Conservation (phyloP, 73 alveolate genomes). For the Diophrys appendiculata region DNA sequence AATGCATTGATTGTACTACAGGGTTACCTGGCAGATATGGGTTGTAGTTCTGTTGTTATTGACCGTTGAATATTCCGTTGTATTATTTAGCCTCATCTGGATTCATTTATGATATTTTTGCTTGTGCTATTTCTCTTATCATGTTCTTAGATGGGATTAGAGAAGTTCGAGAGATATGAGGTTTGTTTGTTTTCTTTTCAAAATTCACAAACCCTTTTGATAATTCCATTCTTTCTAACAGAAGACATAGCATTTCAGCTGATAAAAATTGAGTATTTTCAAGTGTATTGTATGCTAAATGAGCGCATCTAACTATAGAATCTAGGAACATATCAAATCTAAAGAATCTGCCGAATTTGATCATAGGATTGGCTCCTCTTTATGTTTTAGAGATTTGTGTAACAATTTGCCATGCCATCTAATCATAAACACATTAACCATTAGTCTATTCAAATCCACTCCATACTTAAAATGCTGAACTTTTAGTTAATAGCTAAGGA, state of each 20-base stretch:
- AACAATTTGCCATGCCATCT: background rate
- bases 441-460: background rate
- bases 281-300: constrained; percentile 12
- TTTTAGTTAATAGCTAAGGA: constrained; percentile 62
- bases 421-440: background rate
- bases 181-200: constrained; percentile 56
- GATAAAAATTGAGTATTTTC: constrained; percentile 1
- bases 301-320: constrained; percentile 43
- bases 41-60: background rate
- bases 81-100: constrained; percentile 4
- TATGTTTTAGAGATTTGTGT: too few species aligned
- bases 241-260: constrained; percentile 53
- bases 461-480: constrained; percentile 46
- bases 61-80: background rate
- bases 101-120: constrained; percentile 18
- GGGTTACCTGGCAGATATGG: constrained; percentile 4
- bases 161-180: constrained; percentile 64
- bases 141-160: constrained; percentile 56
- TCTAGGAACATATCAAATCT: constrained; percentile 54
- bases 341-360: constrained; percentile 44
- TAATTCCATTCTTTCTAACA: constrained; percentile 76
- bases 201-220: constrained; percentile 48
- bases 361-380: background rate
- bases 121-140: constrained; percentile 21
- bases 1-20: background rate